These are phyloP conservation scores for Misopates orontium DNA, from an alignment of 257 asterid genomes.

Conservation along the genomic window DNA sequence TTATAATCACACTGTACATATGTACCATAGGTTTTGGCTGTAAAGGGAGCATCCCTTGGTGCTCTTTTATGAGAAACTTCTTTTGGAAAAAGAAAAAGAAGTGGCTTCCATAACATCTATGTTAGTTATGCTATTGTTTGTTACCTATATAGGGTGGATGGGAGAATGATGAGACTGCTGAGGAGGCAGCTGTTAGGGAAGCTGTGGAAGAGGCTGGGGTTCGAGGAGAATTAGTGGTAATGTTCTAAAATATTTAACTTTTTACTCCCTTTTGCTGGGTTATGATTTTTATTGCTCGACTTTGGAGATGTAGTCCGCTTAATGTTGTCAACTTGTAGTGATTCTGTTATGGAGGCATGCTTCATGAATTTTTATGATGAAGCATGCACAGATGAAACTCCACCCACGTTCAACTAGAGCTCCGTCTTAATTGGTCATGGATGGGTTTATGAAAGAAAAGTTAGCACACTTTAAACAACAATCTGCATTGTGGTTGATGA, in stretches of 20 bases:
- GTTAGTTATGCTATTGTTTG: background rate
- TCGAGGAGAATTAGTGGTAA: conserved; percentile 81
- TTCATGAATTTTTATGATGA: background rate
- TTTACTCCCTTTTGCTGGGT: conserved; percentile 2
- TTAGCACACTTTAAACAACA: too few relatives aligned
- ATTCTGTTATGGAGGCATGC: background rate
- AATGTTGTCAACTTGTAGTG: background rate
- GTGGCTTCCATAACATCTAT: background rate
- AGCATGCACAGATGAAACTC: background rate
- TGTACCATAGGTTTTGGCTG: too few relatives aligned
- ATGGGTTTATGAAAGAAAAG: background rate
- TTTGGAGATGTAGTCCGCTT: background rate
- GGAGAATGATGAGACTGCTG: conserved; percentile 96
- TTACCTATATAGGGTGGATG: conserved; percentile 70
- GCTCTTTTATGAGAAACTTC: background rate
- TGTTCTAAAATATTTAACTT: background rate
- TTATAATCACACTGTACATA: background rate
- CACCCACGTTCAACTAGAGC: background rate
- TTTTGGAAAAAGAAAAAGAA: background rate
- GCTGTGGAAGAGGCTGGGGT: conserved; percentile 98
- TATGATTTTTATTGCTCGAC: background rate
- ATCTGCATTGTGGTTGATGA: too few relatives aligned
- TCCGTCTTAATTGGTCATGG: background rate
- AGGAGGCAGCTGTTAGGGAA: conserved; percentile 90
- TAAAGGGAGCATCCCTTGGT: background rate